Base-by-base conservation (phyloP, 495 filamentous ascomycete species). In the Podospora conica region DNA sequence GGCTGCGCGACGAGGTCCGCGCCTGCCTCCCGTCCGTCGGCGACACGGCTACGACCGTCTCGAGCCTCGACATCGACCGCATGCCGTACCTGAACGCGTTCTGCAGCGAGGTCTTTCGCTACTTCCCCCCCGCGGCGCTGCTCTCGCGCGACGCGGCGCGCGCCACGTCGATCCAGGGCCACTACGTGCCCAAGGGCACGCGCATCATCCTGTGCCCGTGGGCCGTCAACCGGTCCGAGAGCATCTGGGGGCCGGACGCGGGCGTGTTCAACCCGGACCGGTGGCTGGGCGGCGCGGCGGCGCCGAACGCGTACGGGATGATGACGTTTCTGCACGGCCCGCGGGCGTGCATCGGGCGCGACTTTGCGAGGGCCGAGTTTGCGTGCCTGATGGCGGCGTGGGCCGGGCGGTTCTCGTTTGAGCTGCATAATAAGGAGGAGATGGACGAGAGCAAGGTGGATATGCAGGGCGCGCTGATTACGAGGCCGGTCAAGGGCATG, bases 321-420 rank as follows among this genome's bases (percentile, higher is more conserved):
- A 70, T 89, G 73, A 87, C 86, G 0, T 88, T 88, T 67, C 71
- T 87, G 27, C 85, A 86, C 65, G 87, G 87, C 0, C 82, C 86
- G 4, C 70, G 86, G 59, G 84, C 81, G 53, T 89, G 87, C 69
- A 88, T 89, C 60, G 87, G 87, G 7, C 79, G 81, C 75, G 81
- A 82, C 2, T 98, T 98, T 77, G 90, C 93, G 0, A 90, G 87
- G 76, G 81, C 86, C 0, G 95, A 97, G 81, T 90, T 96, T 74
- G 90, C 90, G 9, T 91, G 87, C 71, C 76, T 97, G 68, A 66
- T 98, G 58, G 93, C 92, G 60, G 83, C 84, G 3, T 82, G 87
- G 77, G 86, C 94, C 21, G 91, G 91, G 15, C 80, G 84, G 53
- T 96, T 88, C 69, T 81, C 88, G 68, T 85, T 92, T 69, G 82